phyloP scores from a whole-genome alignment of 495 filamentous ascomycete species.

The Lepidopterella palustris region DNA sequence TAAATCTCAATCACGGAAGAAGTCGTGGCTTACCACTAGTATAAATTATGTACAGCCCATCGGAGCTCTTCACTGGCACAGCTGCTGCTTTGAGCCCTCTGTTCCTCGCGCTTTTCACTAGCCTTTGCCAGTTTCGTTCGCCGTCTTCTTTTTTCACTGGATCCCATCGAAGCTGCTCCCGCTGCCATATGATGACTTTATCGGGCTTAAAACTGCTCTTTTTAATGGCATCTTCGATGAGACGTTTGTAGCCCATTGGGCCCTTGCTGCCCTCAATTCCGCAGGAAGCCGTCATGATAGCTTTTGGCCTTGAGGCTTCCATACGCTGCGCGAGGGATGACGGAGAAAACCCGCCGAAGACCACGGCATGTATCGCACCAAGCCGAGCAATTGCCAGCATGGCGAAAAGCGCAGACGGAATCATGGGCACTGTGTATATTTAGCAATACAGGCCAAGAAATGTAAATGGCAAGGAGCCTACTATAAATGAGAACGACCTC shows the following conservation, averaged over 20 bases:
- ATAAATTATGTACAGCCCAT: constrained; percentile 86
- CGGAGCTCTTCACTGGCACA: constrained; percentile 69
- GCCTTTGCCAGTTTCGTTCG: constrained; percentile 71
- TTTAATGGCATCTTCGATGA: constrained; percentile 47
- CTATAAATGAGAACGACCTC: constrained; percentile 94
- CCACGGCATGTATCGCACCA: constrained; percentile 83
- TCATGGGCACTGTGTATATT: constrained; percentile 74
- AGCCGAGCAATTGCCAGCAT: constrained; percentile 74
- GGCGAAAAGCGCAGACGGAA: constrained; percentile 78
- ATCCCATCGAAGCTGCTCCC: constrained; percentile 70
- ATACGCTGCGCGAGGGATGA: constrained; percentile 81
- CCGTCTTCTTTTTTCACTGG: constrained; percentile 54
- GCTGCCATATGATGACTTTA: constrained; percentile 68
- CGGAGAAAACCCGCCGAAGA: constrained; percentile 87
- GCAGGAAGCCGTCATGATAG: constrained; percentile 82
- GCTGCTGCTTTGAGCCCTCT: constrained; percentile 59
- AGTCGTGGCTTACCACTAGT: constrained; percentile 50
- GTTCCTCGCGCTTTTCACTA: constrained; percentile 60
- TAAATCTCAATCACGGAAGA: constrained; percentile 6
- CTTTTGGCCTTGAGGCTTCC: constrained; percentile 67
- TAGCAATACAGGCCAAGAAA: neutral
- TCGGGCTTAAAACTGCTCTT: constrained; percentile 33
- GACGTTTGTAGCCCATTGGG: constrained; percentile 60
- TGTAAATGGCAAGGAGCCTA: constrained; percentile 38
- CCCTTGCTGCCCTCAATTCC: constrained; percentile 84